These are phyloP conservation scores for Picochlorum sp. DNA, from an alignment of 139 green algal genomes.

Conservation along the genomic window DNA sequence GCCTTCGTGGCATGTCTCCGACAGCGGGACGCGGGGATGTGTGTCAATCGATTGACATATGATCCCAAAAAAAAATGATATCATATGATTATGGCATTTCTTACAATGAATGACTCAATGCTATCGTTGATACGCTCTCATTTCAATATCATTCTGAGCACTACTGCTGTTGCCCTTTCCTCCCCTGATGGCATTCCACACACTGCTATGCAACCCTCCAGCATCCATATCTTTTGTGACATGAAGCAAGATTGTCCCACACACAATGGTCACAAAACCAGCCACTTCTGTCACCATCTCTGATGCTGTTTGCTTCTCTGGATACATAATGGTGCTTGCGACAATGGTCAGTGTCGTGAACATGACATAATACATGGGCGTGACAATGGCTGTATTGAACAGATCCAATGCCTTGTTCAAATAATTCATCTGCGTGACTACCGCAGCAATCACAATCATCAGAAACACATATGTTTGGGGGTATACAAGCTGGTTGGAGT, in stretches of 20 bases:
- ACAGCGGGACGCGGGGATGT: too few relatives aligned
- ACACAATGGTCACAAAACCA: slow-evolving; percentile 92
- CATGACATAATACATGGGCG: slow-evolving; percentile 98
- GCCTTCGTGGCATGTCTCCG: too few relatives aligned
- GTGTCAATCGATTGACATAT: too few relatives aligned
- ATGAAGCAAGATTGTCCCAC: slow-evolving; percentile 88
- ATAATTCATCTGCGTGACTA: slow-evolving; percentile 96
- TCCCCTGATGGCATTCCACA: not conserved
- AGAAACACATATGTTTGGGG: slow-evolving; percentile 65
- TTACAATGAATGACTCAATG: too few relatives aligned
- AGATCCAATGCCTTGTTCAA: slow-evolving; percentile 94
- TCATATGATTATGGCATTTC: too few relatives aligned
- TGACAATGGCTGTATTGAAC: slow-evolving; percentile 97
- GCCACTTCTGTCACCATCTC: slow-evolving; percentile 70
- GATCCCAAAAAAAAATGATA: too few relatives aligned
- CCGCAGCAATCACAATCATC: slow-evolving; percentile 64
- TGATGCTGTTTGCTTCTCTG: slow-evolving; percentile 50
- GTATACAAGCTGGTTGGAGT: slow-evolving; percentile 81
- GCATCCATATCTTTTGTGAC: slow-evolving; percentile 73
- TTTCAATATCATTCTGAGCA: not conserved
- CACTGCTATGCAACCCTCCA: not conserved
- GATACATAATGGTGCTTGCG: slow-evolving; percentile 66
- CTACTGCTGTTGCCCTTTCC: not conserved
- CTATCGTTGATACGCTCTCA: too few relatives aligned
- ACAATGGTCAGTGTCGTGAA: slow-evolving; percentile 90